Evolutionary conservation across 1,284 basidiomycete species (phyloP).

Genomic region (Bjerkandera adusta): DNA sequence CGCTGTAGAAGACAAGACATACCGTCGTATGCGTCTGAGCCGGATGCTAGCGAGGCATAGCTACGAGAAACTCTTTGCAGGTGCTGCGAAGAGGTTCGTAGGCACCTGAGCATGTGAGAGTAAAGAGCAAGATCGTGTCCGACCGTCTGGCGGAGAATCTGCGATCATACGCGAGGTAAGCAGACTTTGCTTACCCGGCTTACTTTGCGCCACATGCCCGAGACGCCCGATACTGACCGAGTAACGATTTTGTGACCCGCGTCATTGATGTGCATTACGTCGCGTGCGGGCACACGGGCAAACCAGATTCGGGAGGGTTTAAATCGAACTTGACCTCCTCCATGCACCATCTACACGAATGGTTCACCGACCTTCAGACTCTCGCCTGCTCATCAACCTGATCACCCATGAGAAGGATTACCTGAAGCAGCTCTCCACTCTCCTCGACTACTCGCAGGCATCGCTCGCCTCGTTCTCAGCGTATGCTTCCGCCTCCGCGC

Average conservation of each 20-base stretch:
- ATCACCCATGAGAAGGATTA: constrained; percentile 71
- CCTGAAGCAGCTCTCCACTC: constrained; percentile 50
- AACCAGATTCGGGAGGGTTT: neutral
- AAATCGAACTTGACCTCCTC: too few species aligned
- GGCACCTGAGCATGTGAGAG: neutral
- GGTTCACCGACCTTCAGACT: constrained; percentile 73
- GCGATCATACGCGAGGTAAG: too few species aligned
- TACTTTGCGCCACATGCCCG: too few species aligned
- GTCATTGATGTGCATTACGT: too few species aligned
- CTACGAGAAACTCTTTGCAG: constrained; percentile 1
- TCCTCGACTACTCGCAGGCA: constrained; percentile 58
- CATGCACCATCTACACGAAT: constrained; percentile 32
- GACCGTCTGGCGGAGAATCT: too few species aligned
- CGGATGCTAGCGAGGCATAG: constrained; percentile 20
- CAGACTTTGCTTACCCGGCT: too few species aligned
- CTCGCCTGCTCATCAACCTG: constrained; percentile 65
- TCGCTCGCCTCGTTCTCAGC: constrained; percentile 68
- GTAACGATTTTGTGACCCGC: too few species aligned
- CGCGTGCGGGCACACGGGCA: too few species aligned
- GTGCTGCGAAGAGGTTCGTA: neutral
- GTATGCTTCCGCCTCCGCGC: constrained; percentile 65
- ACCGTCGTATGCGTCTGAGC: constrained; percentile 26
- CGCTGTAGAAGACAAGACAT: too few species aligned
- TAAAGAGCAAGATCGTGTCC: too few species aligned
- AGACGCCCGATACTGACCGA: too few species aligned